A percentile compares a stretch with the other conserved stretches of the same genome.
phyloP scores from a whole-genome alignment of 371 early-diverging fungal species.

The Rhizoclosmatium hyalinum region DNA sequence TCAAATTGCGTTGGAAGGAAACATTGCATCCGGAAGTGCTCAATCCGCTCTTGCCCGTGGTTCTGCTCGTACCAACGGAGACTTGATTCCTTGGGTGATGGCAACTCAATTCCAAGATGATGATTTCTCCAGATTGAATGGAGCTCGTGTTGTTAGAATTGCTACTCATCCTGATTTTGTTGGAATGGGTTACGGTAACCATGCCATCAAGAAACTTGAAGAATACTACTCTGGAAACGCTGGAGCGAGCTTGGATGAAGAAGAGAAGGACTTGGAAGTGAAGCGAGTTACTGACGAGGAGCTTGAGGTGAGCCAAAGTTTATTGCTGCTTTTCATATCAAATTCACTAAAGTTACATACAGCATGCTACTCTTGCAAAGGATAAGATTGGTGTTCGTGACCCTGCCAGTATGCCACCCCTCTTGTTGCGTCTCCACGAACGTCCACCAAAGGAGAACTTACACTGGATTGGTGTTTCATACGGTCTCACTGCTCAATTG shows the following conservation, averaged over 20 bases:
- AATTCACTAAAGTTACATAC: not conserved
- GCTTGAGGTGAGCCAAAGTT: constrained; percentile 40
- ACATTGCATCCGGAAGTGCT: constrained; percentile 86
- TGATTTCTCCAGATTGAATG: constrained; percentile 92
- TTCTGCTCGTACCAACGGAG: constrained; percentile 83
- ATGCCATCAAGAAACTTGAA: constrained; percentile 85
- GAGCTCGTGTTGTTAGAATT: constrained; percentile 99
- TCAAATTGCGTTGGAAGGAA: constrained; percentile 95
- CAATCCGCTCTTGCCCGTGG: constrained; percentile 85
- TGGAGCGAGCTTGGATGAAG: constrained; percentile 70
- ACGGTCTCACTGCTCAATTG: constrained; percentile 88
- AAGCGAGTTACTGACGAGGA: constrained; percentile 64
- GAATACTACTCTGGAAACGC: constrained; percentile 87
- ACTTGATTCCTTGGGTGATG: constrained; percentile 98
- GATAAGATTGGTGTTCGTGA: constrained; percentile 86
- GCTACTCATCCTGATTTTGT: constrained; percentile 98
- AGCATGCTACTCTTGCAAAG: constrained; percentile 58
- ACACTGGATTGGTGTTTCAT: constrained; percentile 98
- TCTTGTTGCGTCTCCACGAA: constrained; percentile 82
- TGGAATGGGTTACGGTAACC: constrained; percentile 97
- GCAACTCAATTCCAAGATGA: constrained; percentile 97
- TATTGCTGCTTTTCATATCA: not conserved
- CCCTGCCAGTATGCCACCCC: constrained; percentile 87
- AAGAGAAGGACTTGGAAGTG: constrained; percentile 54
- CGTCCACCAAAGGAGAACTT: constrained; percentile 74